Evolutionary conservation across 805 yeast species (phyloP).

Genomic region (Isabelozyma heimii): DNA sequence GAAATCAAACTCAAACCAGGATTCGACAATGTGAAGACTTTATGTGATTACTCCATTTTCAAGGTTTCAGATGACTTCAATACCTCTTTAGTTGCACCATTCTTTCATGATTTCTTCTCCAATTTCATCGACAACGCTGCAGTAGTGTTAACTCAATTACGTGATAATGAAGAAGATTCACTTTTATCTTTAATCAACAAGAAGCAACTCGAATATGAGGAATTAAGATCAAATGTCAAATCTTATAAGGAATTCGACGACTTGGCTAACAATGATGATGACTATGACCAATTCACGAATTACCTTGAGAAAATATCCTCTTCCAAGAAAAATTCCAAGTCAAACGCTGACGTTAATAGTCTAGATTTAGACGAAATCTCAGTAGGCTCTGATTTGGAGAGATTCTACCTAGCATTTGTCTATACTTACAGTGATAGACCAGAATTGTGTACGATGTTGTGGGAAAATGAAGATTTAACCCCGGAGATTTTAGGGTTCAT

Average conservation of each 20-base stretch:
- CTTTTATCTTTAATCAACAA: conserved; percentile 47
- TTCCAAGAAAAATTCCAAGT: background rate
- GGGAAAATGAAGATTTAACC: conserved; percentile 42
- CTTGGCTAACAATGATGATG: conserved; percentile 1
- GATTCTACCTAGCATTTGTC: conserved; percentile 75
- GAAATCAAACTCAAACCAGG: conserved; percentile 24
- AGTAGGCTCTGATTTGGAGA: conserved; percentile 79
- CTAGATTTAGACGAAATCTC: conserved; percentile 61
- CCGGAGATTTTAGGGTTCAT: conserved; percentile 76
- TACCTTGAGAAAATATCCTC: background rate
- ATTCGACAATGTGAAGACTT: conserved; percentile 22
- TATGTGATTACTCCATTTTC: conserved; percentile 25
- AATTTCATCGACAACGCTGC: conserved; percentile 63
- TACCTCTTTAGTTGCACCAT: conserved; percentile 33
- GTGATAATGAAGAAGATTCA: conserved; percentile 75
- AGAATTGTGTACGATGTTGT: conserved; percentile 55
- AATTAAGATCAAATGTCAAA: conserved; percentile 3
- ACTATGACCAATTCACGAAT: conserved; percentile 1
- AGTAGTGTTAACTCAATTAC: conserved; percentile 59
- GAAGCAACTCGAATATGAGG: conserved; percentile 10
- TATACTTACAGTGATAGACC: conserved; percentile 66
- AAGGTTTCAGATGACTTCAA: conserved; percentile 18
- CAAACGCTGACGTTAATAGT: conserved; percentile 5
- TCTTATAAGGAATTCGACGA: conserved; percentile 5
- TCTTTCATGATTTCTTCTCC: conserved; percentile 50